Base-by-base conservation (phyloP, 73 alveolate genomes). In the Tetrahymena borealis region DNA sequence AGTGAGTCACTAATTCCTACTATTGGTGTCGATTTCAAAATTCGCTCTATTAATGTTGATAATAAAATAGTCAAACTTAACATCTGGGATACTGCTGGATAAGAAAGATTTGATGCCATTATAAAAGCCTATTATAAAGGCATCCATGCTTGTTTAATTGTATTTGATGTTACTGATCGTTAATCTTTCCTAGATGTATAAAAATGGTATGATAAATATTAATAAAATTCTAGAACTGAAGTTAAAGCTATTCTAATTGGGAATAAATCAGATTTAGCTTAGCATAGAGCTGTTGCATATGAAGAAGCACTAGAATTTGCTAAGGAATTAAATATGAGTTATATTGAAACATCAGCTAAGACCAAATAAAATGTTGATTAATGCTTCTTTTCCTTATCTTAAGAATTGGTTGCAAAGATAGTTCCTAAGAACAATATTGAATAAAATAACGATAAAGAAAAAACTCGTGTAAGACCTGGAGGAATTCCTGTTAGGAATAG, bases 1-100 rank as follows among this genome's bases (percentile, higher is more conserved):
- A 78, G 43, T 40, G 96, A 94, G 24, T 7, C 94, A 6, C 96
- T 95, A 40, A 39, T 96, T 39, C 94, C 98, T 18, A 98, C 99
- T 0, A 94, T 97, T 38, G 99, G 99, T 4, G 96, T 94, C 31
- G 99, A 98, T 94, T 95, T 96, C 91, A 96, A 94, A 91, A 91
- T 90, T 12, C 97, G 95, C 94, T 79, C 94, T 31, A 60, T 97
- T 18, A 94, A 91, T 79, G 94, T 98, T 39, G 96, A 95, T 28
- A 92, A 95, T 92, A 41, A 90, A 7, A 38, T 79, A 10, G 93
- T 94, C 24, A 96, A 96, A 91, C 92, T 96, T 43, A 43, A 96
- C 42, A 91, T 97, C 33, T 97, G 99, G 99, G 99, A 97, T 94
- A 97, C 99, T n/a, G 99, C 99, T 1, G 99, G 99, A 6, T 96